Conservation (phyloP, 768 basidiomycete species). For the Tulasnella sp. region DNA sequence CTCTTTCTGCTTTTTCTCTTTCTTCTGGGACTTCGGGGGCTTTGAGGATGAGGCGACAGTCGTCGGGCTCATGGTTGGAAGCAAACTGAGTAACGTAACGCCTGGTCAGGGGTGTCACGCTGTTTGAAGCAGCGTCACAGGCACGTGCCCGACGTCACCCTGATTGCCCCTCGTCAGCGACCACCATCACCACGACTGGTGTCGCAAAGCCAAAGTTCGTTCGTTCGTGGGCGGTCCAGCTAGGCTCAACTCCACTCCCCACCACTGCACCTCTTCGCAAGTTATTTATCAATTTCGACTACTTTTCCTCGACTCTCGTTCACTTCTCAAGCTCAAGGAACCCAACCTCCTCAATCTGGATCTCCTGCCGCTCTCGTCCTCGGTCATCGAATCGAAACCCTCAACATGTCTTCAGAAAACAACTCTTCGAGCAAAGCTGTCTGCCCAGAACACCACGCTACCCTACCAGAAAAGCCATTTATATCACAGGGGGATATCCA, state of each 20-base stretch:
- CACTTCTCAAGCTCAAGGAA: not conserved
- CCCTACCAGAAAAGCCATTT: slow-evolving; percentile 41
- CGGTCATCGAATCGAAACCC: not conserved
- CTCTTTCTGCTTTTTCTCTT: not conserved
- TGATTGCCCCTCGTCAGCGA: not conserved
- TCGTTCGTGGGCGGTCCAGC: not conserved
- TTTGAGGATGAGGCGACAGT: not conserved
- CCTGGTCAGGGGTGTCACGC: not conserved
- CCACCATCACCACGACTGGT: not conserved
- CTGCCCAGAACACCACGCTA: slow-evolving; percentile 27
- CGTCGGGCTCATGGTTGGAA: not conserved
- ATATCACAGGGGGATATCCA: slow-evolving; percentile 49
- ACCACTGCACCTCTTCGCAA: not conserved
- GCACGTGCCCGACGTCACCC: not conserved
- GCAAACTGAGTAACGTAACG: not conserved
- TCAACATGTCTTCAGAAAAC: not conserved
- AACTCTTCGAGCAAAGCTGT: not conserved
- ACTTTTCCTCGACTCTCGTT: not conserved
- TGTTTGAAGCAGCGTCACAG: not conserved
- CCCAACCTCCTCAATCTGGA: not conserved
- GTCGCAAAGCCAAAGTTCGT: not conserved
- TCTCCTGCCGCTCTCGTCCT: not conserved
- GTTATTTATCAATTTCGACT: not conserved
- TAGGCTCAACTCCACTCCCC: not conserved
- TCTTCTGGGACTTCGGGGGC: not conserved